phyloP scores from a whole-genome alignment of 441 rosid genomes.

The Oxalis stricta region DNA sequence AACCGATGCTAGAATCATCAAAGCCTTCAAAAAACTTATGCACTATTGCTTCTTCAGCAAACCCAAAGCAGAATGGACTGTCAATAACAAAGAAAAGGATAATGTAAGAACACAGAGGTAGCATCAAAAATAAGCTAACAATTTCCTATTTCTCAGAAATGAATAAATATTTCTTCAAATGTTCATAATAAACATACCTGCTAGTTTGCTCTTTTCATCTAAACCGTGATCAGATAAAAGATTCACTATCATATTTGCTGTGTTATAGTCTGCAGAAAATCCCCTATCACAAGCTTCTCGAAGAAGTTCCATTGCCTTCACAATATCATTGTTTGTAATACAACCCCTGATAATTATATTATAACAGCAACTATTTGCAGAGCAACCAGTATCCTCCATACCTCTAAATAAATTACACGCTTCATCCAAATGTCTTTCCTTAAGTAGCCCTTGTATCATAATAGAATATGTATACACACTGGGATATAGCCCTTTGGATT shows the following conservation, averaged over 20 bases:
- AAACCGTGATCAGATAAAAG: not conserved
- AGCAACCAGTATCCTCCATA: constrained; percentile 17
- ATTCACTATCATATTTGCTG: not conserved
- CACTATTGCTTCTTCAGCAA: too few relatives aligned
- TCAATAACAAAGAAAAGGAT: too few relatives aligned
- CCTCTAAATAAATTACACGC: constrained; percentile 10
- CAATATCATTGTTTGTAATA: not conserved
- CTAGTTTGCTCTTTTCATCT: too few relatives aligned
- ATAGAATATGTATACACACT: constrained; percentile 4
- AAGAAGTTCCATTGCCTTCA: constrained; percentile 1
- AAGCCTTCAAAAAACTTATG: too few relatives aligned
- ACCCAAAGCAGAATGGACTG: too few relatives aligned
- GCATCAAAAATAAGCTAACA: too few relatives aligned
- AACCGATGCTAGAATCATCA: too few relatives aligned
- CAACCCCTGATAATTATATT: constrained; percentile 11
- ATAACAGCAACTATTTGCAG: constrained; percentile 4
- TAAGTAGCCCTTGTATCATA: too few relatives aligned
- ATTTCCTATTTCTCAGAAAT: too few relatives aligned
- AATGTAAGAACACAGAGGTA: too few relatives aligned
- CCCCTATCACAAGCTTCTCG: constrained; percentile 6
- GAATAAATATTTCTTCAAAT: too few relatives aligned
- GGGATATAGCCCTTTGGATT: constrained; percentile 9
- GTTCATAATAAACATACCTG: too few relatives aligned
- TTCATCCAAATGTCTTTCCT: constrained; percentile 7
- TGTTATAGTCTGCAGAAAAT: constrained; percentile 6